Base-by-base conservation (phyloP, 1,284 basidiomycete genomes). In the Waitea zeae region DNA sequence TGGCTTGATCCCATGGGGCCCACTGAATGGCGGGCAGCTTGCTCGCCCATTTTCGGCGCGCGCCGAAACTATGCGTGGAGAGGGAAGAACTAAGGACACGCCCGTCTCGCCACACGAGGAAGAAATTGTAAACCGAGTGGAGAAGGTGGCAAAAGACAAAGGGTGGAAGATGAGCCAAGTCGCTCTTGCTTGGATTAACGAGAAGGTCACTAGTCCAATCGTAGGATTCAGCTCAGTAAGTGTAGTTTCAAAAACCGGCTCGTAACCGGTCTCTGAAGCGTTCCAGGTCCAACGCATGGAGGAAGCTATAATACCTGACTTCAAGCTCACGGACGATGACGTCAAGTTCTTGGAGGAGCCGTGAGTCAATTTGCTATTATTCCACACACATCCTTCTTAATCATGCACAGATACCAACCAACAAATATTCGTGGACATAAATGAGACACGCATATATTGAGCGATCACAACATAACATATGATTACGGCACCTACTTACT, bases 281-380 rank as follows among this genome's bases (percentile, higher is more conserved):
- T 7, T 26, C 7, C 22, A 26, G 22, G n/a, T 26, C 22, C 7
- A 26, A n/a, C 22, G 22, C 7, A 26, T 26, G 22, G 22, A 26
- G 22, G 22, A 26, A n/a, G 22, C 22, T 26, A 26, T 26, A 7
- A 26, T 26, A 7, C 22, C 22, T 26, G 22, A n/a, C n/a, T 26
- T 70, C 29, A 51, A 58, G 36, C 52, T 75, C 17, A 61, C 60
- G 0, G 51, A 60, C 2, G 70, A 71, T 20, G 70, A 75, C 41
- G 54, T 66, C 27, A 58, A 62, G 42, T 53, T 56, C 34, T 56
- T 73, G 29, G 60, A 62, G 37, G 54, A 59, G 37, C 53, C 59
- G 3, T 72, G n/a, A n/a, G n/a, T n/a, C n/a, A n/a, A n/a, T n/a
- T n/a, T n/a, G n/a, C n/a, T n/a, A n/a, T n/a, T n/a, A n/a, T n/a